Base-by-base conservation (phyloP, 805 yeast species). In the Schwanniomyces pseudopolymorphus region DNA sequence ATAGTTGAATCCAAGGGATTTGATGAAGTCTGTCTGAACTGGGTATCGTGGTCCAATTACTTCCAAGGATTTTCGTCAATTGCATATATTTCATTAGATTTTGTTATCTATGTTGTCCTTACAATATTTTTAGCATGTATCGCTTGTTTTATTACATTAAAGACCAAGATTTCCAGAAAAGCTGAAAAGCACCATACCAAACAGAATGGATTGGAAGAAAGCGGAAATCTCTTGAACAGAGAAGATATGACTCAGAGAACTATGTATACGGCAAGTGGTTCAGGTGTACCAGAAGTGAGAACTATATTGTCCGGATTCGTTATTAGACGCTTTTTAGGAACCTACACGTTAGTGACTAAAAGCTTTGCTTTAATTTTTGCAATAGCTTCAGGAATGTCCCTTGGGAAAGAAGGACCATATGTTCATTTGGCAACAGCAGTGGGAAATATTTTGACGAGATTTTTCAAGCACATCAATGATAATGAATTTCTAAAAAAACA, bases 371-470 rank as follows among this genome's bases (percentile, higher is more conserved):
- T 80, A 21, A 66, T 79, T 1, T 67, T 79, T 31, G 77, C 83
- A 3, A 78, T 80, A 33, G 80, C 84, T 0, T 77, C 83, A 0
- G 85, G 85, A 1, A 65, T 80, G 66, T 61, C 78, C 10, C 60
- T 80, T 8, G 85, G 85, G 1, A 80, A 80, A 58, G 85, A 80
- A 48, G 85, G 85, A 3, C 85, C 85, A 0, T 80, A 72, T 54
- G 85, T 80, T 19, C 85, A 80, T 58, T 66, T 80, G 40, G 81
- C 84, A 0, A 69, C 84, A 2, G 77, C 81, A 51, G 80, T 78
- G 19, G 85, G 85, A 3, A 80, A 80, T 53, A 71, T 80, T 16
- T 55, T 72, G n/a, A 64, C 78, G 36, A 61, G 85, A 33, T 51
- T 68, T 31, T 79, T 78, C 52, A 65, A 72, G 0, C 71, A 68